Evolutionary conservation across 225 moss, liverwort and hornwort genomes (phyloP).

Genomic region (Bryoerythrophyllum caledonicum): DNA sequence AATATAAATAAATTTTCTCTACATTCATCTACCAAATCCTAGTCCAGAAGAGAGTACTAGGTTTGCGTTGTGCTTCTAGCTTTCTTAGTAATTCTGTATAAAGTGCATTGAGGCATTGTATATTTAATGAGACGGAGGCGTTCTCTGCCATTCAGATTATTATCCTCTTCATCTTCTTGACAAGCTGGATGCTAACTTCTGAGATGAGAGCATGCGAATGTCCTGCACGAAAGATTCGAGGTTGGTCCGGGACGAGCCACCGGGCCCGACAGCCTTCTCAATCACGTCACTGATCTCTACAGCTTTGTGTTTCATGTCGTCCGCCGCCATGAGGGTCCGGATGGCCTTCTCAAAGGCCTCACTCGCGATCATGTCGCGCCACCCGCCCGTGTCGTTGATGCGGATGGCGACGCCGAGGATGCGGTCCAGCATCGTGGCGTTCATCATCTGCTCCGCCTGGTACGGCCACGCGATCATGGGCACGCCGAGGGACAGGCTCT

Average conservation of each 20-base stretch:
- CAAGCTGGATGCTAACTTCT: no score
- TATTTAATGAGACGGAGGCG: constrained; percentile 14
- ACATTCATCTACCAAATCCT: not conserved
- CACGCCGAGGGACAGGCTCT: constrained; percentile 31
- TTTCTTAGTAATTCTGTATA: constrained; percentile 14
- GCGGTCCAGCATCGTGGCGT: constrained; percentile 26
- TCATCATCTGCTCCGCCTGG: constrained; percentile 56
- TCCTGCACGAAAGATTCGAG: constrained; percentile 32
- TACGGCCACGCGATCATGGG: constrained; percentile 52
- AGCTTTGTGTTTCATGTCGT: constrained; percentile 18
- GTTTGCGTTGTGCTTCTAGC: constrained; percentile 9
- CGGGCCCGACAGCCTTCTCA: constrained; percentile 28
- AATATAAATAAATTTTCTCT: constrained; percentile 57
- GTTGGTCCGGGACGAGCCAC: constrained; percentile 37
- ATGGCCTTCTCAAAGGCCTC: constrained; percentile 37
- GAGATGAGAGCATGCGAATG: constrained; percentile 6
- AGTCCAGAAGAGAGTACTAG: not conserved
- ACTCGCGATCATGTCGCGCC: constrained; percentile 23
- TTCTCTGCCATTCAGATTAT: constrained; percentile 14
- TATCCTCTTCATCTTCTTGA: no score
- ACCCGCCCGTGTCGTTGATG: constrained; percentile 25
- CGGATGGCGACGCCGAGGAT: constrained; percentile 29
- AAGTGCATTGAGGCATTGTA: constrained; percentile 30
- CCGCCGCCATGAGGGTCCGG: constrained; percentile 36
- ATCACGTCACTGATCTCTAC: constrained; percentile 9